Evolutionary conservation across 371 early-diverging fungal genomes (phyloP).

Genomic region (Quaeritorhiza haematococci): DNA sequence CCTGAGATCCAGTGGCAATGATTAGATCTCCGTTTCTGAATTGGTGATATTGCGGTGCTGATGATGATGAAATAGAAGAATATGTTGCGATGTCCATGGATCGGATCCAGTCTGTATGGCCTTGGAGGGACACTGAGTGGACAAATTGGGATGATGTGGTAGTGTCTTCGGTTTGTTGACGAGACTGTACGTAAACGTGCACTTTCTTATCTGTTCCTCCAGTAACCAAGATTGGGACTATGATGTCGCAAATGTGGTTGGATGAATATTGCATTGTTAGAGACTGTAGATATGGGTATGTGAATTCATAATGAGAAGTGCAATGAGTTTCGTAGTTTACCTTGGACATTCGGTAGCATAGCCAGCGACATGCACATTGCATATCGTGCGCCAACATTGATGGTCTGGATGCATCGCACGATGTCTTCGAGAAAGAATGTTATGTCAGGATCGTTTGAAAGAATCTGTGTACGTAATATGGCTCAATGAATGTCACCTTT

Average conservation of each 20-base stretch:
- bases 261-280: neutral
- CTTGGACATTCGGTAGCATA: slow-evolving; percentile 57
- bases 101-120: slow-evolving; percentile 92
- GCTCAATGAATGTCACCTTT: slow-evolving; percentile 26
- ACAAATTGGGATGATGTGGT: slow-evolving; percentile 47
- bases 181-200: slow-evolving; percentile 48
- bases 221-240: slow-evolving; percentile 63
- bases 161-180: neutral
- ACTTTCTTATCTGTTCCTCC: slow-evolving; percentile 74
- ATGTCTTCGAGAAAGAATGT: slow-evolving; percentile 30
- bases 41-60: slow-evolving; percentile 31
- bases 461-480: neutral
- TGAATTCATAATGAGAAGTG: slow-evolving; percentile 7
- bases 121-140: slow-evolving; percentile 62
- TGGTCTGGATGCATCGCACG: slow-evolving; percentile 58
- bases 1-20: slow-evolving; percentile 87
- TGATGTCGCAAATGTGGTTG: neutral
- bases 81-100: slow-evolving; percentile 70
- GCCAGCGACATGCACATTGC: slow-evolving; percentile 67
- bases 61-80: slow-evolving; percentile 20
- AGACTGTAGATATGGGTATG: neutral
- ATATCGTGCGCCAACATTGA: slow-evolving; percentile 64
- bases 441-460: neutral
- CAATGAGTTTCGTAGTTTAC: slow-evolving; percentile 22
- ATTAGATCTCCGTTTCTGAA: slow-evolving; percentile 71